These are phyloP conservation scores for Suillus placidus DNA, from an alignment of 768 basidiomycete genomes.

Conservation along the genomic window DNA sequence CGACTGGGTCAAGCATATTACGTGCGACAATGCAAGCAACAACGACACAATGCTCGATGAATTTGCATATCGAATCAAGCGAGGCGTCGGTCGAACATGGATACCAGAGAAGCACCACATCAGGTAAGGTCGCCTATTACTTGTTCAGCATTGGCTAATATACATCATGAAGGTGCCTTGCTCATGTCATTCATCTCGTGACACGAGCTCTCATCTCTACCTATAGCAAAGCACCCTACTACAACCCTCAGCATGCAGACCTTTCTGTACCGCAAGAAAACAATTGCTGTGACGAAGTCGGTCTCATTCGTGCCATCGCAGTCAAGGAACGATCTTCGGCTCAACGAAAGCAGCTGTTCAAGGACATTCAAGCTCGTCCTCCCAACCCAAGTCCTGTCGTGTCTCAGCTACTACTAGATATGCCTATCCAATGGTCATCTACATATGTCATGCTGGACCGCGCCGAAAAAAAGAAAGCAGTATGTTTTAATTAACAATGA, in stretches of 20 bases:
- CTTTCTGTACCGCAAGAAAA: slow-evolving; percentile 9
- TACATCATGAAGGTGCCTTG: slow-evolving; percentile 31
- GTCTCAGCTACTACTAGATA: slow-evolving; percentile 28
- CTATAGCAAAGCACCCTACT: slow-evolving; percentile 31
- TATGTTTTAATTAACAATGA: too few species aligned
- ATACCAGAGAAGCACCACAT: slow-evolving; percentile 8
- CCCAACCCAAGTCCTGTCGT: not conserved
- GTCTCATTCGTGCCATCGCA: slow-evolving; percentile 5
- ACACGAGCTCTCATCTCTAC: slow-evolving; percentile 34
- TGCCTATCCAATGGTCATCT: slow-evolving; percentile 38
- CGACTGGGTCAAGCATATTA: slow-evolving; percentile 41
- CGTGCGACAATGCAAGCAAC: slow-evolving; percentile 41
- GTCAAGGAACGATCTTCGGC: slow-evolving; percentile 18
- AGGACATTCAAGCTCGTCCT: slow-evolving; percentile 16
- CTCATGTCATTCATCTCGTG: slow-evolving; percentile 37
- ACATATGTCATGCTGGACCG: slow-evolving; percentile 24
- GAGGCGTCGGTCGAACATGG: not conserved
- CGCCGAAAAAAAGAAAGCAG: slow-evolving; percentile 15
- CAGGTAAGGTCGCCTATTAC: slow-evolving; percentile 3
- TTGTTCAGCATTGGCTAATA: too few species aligned
- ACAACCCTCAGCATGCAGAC: slow-evolving; percentile 23
- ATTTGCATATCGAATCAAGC: slow-evolving; percentile 20
- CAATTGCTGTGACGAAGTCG: slow-evolving; percentile 25
- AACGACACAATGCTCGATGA: slow-evolving; percentile 39
- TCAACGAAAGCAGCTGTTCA: slow-evolving; percentile 27